Conservation (phyloP, 2,329 filamentous ascomycete genomes). For the Chalaropsis ovoidea region DNA sequence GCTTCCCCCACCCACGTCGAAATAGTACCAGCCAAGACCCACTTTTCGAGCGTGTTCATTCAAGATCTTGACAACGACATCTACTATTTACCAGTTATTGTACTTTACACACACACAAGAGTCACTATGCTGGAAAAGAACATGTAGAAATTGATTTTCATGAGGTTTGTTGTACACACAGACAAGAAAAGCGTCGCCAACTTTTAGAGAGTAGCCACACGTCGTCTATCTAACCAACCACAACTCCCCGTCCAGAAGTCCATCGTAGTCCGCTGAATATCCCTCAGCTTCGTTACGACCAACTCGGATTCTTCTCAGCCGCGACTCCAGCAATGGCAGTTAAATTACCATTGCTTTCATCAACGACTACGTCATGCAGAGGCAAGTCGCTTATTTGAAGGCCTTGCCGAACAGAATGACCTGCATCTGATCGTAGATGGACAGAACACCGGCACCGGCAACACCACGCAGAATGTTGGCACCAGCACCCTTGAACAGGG, state of each 20-base stretch:
- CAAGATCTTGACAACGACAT: no score
- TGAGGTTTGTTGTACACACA: constrained; percentile 24
- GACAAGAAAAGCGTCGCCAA: constrained; percentile 19
- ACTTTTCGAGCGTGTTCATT: no score
- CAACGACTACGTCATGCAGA: not conserved
- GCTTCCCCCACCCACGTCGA: no score
- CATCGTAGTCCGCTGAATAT: constrained; percentile 1
- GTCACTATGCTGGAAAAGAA: constrained; percentile 2
- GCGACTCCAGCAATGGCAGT: not conserved
- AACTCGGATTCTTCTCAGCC: not conserved
- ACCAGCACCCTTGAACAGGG: constrained; percentile 99
- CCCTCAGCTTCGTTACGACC: not conserved
- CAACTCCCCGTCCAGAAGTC: constrained; percentile 9
- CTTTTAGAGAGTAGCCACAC: constrained; percentile 10
- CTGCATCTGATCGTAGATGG: constrained; percentile 99
- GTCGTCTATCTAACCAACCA: constrained; percentile 21
- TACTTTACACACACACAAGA: not conserved
- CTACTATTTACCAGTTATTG: no score
- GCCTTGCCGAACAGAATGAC: constrained; percentile 99
- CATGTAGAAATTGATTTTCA: constrained; percentile 22
- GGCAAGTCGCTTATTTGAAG: constrained; percentile 62
- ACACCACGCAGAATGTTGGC: constrained; percentile 99
- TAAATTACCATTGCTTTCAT: not conserved
- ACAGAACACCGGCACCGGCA: constrained; percentile 99
- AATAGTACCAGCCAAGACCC: no score